Conservation (phyloP, 1,139 yeast genomes). For the Pichia sp. region DNA sequence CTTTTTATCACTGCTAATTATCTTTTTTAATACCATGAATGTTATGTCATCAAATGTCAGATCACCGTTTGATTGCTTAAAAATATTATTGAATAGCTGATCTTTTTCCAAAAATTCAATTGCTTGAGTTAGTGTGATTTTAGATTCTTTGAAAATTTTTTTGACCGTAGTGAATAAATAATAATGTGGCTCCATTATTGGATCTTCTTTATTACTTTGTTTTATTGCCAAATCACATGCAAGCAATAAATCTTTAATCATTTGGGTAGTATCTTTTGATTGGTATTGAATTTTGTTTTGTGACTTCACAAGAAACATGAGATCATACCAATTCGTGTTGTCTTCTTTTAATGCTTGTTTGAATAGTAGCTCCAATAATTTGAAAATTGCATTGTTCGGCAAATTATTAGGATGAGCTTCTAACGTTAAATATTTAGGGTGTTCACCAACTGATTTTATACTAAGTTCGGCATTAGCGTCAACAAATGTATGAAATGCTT, state of each 20-base stretch:
- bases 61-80: constrained; percentile 7
- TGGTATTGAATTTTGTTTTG: constrained; percentile 41
- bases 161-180: constrained; percentile 50
- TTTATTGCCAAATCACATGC: constrained; percentile 41
- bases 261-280: constrained; percentile 16
- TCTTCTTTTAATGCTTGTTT: constrained; percentile 40
- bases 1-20: constrained; percentile 55
- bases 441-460: constrained; percentile 5
- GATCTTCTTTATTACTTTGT: constrained; percentile 42
- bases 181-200: constrained; percentile 70
- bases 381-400: constrained; percentile 22
- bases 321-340: constrained; percentile 55
- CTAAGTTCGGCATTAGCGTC: constrained; percentile 16
- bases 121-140: constrained; percentile 36
- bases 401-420: constrained; percentile 18
- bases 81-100: constrained; percentile 23
- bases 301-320: constrained; percentile 55
- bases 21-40: constrained; percentile 6
- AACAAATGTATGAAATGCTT: constrained; percentile 41
- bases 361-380: constrained; percentile 31
- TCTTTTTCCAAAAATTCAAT: constrained; percentile 35
- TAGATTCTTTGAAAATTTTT: constrained; percentile 44
- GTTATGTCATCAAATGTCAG: constrained; percentile 1
- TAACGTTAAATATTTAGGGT: too few species aligned
- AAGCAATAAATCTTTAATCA: constrained; percentile 36